These are phyloP conservation scores for Bremia lactucae DNA, from an alignment of 352 stramenopile species.

Conservation along the genomic window DNA sequence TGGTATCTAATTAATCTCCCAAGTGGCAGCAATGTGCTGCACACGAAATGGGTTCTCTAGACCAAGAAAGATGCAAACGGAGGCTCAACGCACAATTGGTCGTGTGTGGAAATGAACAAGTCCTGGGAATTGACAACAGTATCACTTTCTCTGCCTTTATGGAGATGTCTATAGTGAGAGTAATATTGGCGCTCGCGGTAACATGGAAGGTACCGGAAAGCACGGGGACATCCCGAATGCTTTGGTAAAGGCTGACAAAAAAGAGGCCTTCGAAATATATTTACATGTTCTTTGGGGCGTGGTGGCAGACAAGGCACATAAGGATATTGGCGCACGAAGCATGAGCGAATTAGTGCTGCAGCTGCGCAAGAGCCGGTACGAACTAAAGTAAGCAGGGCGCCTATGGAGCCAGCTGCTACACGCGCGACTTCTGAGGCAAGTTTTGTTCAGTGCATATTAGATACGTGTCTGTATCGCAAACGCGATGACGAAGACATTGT, in stretches of 20 bases:
- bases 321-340: too few relatives aligned
- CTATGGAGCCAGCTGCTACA: neutral
- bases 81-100: neutral
- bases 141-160: neutral
- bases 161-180: neutral
- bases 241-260: neutral
- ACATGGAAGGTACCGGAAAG: neutral
- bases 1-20: neutral
- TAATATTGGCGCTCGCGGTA: neutral
- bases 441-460: neutral
- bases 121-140: neutral
- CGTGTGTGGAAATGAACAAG: too few relatives aligned
- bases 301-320: neutral
- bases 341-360: neutral
- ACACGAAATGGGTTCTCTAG: neutral
- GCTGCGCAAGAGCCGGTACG: neutral
- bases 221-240: neutral
- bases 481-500: neutral
- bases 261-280: neutral
- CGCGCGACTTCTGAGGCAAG: neutral
- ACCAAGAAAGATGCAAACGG: neutral
- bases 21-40: neutral
- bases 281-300: neutral
- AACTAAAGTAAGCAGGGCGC: neutral
- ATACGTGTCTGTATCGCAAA: too few relatives aligned